Evolutionary conservation across 768 basidiomycete species (phyloP), one percentile per base, ranked within the genome.

Genomic region (Mycena indigotica): DNA sequence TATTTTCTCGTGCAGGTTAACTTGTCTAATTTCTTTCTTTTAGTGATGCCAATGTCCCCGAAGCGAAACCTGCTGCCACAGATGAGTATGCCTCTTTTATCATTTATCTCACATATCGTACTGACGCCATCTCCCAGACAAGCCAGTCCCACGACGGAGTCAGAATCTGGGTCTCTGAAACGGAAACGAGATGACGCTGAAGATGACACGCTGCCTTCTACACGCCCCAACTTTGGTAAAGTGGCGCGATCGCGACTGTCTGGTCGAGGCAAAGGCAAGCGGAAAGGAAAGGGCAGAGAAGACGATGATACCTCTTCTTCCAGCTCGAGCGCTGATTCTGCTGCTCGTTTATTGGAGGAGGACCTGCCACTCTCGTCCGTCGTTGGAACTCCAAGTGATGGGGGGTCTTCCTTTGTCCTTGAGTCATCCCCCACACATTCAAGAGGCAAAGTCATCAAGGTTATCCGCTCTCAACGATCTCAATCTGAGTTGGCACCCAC

Each of bases 361-460:
- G 64, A 63, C 25, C 69, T 67, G 32, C 83, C 82, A 23, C 72
- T 81, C 10, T 81, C 83, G 4, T 85, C 84, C n/a, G 71, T 83
- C n/a, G 73, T 65, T n/a, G 70, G 61, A 48, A 66, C 66, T 13
- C 65, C 63, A 10, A 75, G 71, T 49, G 74, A 73, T 35, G 66
- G 57, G 29, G 67, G 70, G 23, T 65, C 48, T 1, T 49, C 46
- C 24, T 48, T 25, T 26, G 28, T 48, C 24, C 46, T 16, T 19
- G 21, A 44, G 60, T 17, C 56, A 46, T 26, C 73, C 67, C 51
- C 63, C 66, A 21, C 75, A 73, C 50, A 45, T 2, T 74, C 75
- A 24, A 72, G 73, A 41, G 52, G 67, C 39, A 66, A 66, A 35
- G 63, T 68, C 26, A 63, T 57, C 40, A 62, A 53, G 32, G 61